Conservation (phyloP, 495 filamentous ascomycete genomes). For the Talaromyces proteolyticus region DNA sequence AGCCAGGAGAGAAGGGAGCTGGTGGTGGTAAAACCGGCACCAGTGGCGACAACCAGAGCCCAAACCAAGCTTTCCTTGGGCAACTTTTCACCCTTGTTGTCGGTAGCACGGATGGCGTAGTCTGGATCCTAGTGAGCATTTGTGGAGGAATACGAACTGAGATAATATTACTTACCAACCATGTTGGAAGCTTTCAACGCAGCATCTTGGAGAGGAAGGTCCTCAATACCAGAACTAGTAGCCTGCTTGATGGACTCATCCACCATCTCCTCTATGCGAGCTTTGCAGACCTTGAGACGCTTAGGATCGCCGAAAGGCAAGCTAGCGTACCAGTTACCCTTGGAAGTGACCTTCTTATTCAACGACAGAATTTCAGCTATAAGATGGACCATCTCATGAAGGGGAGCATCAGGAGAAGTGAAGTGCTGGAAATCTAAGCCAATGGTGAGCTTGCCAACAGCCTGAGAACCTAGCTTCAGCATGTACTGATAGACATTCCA, state of each 20-base stretch:
- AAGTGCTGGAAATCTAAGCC: constrained; percentile 51
- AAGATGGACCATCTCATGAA: constrained; percentile 31
- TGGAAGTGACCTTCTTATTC: constrained; percentile 46
- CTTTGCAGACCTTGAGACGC: constrained; percentile 20
- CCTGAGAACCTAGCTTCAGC: constrained; percentile 50
- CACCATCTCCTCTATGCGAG: constrained; percentile 24
- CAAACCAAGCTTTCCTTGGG: constrained; percentile 28
- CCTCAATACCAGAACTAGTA: constrained; percentile 21
- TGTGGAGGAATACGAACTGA: too few species aligned
- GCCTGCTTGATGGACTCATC: constrained; percentile 30
- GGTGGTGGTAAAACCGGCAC: constrained; percentile 51
- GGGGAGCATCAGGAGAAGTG: constrained; percentile 25
- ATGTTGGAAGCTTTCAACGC: constrained; percentile 42
- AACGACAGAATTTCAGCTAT: constrained; percentile 39
- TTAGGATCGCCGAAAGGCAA: constrained; percentile 48
- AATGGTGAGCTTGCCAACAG: constrained; percentile 45
- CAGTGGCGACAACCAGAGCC: constrained; percentile 28
- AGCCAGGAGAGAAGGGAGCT: constrained; percentile 47
- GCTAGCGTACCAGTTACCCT: constrained; percentile 41
- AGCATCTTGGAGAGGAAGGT: constrained; percentile 45
- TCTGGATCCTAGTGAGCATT: too few species aligned
- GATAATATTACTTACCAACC: constrained; percentile 22
- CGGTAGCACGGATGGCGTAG: constrained; percentile 40
- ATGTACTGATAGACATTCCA: constrained; percentile 58
- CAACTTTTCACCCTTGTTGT: constrained; percentile 46